Evolutionary conservation across 495 filamentous ascomycete species (phyloP).

Genomic region (Neurospora africana): DNA sequence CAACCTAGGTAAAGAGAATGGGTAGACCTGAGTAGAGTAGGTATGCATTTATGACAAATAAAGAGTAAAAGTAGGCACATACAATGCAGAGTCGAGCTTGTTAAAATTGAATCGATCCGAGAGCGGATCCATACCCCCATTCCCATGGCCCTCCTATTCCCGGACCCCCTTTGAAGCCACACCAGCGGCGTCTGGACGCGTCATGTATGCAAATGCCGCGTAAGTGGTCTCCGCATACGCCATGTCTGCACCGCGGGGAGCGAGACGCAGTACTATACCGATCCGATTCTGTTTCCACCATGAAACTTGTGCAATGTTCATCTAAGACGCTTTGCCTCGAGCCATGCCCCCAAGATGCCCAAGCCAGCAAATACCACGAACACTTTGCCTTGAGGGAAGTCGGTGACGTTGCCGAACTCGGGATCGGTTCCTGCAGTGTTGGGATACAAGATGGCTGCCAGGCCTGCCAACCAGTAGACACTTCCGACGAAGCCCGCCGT

Average conservation of each 20-base stretch:
- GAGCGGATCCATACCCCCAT: background rate
- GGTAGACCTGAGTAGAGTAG: no score
- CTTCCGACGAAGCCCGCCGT: constrained; percentile 34
- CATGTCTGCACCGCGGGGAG: background rate
- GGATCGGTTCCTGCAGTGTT: constrained; percentile 41
- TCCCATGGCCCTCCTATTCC: background rate
- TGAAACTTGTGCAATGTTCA: no score
- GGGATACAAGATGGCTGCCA: constrained; percentile 39
- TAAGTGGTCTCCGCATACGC: background rate
- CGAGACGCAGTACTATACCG: background rate
- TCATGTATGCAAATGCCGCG: background rate
- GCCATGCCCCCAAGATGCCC: constrained; percentile 24
- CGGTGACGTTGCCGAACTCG: constrained; percentile 40
- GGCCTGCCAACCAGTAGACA: constrained; percentile 41
- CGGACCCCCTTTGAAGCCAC: background rate
- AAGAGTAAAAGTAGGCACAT: background rate
- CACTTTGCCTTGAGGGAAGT: constrained; percentile 33
- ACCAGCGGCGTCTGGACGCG: background rate
- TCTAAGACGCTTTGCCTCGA: constrained; percentile 13
- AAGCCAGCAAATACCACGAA: constrained; percentile 23
- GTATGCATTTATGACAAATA: background rate
- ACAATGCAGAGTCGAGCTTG: background rate
- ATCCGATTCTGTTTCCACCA: background rate
- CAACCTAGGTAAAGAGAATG: background rate
- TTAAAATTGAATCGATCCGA: background rate